Percentiles rank a stretch among this genome's conserved stretches.
phyloP scores from a whole-genome alignment of 2,329 filamentous ascomycete species.

The Cercospora sp. region DNA sequence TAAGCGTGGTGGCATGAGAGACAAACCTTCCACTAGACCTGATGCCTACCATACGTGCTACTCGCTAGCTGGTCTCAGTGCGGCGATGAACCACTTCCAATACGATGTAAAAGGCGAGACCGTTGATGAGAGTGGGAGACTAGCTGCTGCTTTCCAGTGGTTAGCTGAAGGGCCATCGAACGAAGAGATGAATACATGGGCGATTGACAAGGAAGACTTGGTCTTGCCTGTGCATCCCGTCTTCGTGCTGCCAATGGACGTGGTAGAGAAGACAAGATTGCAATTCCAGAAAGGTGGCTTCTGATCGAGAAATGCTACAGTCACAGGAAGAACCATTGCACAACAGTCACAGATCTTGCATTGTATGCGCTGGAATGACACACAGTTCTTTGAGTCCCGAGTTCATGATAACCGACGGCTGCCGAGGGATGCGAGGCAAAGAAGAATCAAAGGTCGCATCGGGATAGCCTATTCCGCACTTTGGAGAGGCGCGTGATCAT shows the following conservation, averaged over 20 bases:
- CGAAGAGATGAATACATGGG: slow-evolving; percentile 53
- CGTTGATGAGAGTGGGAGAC: slow-evolving; percentile 25
- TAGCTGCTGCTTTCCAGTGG: slow-evolving; percentile 49
- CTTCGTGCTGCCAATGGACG: slow-evolving; percentile 75
- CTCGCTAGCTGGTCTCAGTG: slow-evolving; percentile 80
- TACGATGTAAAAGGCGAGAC: slow-evolving; percentile 39
- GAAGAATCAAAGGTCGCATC: background rate
- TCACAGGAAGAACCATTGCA: background rate
- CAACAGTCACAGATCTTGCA: background rate
- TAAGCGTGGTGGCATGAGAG: slow-evolving; percentile 76
- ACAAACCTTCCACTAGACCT: slow-evolving; percentile 88
- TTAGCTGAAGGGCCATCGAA: slow-evolving; percentile 47
- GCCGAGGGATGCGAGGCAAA: background rate
- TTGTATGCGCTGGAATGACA: background rate
- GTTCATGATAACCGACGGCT: background rate
- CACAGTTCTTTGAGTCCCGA: background rate
- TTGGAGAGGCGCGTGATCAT: background rate
- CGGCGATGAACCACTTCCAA: slow-evolving; percentile 67
- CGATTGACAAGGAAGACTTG: slow-evolving; percentile 70
- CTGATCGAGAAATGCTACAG: background rate
- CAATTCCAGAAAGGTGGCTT: slow-evolving; percentile 30
- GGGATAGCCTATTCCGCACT: background rate
- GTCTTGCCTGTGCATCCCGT: slow-evolving; percentile 76
- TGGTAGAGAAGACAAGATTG: slow-evolving; percentile 52
- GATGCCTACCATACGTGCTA: slow-evolving; percentile 95